A percentile compares a stretch with the other conserved stretches of the same genome.
Conservation (phyloP, 2,329 filamentous ascomycete species). For the Aureobasidium melanogenum region DNA sequence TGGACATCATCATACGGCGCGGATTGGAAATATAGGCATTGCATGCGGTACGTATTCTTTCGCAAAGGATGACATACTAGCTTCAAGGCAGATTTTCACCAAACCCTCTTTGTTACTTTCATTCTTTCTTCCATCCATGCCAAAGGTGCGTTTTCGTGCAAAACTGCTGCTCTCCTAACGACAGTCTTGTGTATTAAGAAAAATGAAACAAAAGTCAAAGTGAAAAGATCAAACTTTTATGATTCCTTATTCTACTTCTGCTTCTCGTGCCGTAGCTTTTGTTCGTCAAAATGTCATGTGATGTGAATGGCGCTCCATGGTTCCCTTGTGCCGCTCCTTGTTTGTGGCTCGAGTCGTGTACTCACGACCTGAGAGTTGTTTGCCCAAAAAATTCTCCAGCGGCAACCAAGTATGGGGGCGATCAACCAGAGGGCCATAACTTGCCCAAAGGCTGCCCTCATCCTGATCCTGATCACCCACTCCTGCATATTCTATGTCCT, state of each 20-base stretch:
- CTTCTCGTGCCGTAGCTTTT: background rate
- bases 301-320: constrained; percentile 3
- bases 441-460: constrained; percentile 14
- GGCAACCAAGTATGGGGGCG: background rate
- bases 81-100: background rate
- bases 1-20: background rate
- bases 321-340: background rate
- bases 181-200: background rate
- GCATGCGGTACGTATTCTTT: constrained; percentile 10
- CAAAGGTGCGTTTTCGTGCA: constrained; percentile 3
- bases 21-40: background rate
- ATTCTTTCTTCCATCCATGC: background rate
- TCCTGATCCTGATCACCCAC: constrained; percentile 54
- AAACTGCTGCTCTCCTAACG: background rate
- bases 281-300: constrained; percentile 6
- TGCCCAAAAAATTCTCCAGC: background rate
- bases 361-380: background rate
- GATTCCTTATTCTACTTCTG: constrained; percentile 1
- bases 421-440: background rate
- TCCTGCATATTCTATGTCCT: constrained; percentile 51
- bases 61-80: constrained; percentile 10
- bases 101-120: background rate
- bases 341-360: background rate
- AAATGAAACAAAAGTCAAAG: background rate
- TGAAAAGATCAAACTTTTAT: constrained; percentile 8